A percentile compares a stretch with the other conserved stretches of the same genome.
phyloP scores from a whole-genome alignment of 345 rosid genomes.

The Eucalyptus paniculata region DNA sequence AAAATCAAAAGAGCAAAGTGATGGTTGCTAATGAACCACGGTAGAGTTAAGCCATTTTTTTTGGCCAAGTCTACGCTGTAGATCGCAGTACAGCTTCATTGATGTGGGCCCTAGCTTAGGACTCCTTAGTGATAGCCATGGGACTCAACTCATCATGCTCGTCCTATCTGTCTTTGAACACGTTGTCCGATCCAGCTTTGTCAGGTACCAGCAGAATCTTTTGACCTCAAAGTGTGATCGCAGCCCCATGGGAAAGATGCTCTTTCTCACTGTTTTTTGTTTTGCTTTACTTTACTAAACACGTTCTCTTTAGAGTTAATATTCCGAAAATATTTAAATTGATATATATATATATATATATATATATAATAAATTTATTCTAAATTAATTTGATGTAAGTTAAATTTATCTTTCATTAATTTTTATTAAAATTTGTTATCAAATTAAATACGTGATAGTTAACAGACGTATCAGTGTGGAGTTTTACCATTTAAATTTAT shows the following conservation, averaged over 20 bases:
- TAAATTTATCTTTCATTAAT: fast-evolving
- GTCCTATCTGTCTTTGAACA: not conserved
- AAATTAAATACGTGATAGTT: fast-evolving
- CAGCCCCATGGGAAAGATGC: not conserved
- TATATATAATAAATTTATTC: too few relatives aligned
- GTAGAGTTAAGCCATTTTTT: too few relatives aligned
- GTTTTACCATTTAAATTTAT: too few relatives aligned
- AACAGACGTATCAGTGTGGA: fast-evolving
- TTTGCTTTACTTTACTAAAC: not conserved
- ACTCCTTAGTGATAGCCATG: not conserved
- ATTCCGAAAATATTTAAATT: fast-evolving
- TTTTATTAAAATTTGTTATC: too few relatives aligned
- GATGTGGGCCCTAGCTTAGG: too few relatives aligned
- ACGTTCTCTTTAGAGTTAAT: fast-evolving
- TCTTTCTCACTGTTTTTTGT: fast-evolving
- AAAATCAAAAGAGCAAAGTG: too few relatives aligned
- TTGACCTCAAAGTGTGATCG: too few relatives aligned
- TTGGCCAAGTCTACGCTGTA: not conserved
- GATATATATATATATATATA: too few relatives aligned
- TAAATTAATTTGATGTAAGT: fast-evolving
- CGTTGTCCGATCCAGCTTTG: not conserved
- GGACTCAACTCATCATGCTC: not conserved
- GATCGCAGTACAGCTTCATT: too few relatives aligned
- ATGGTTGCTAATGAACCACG: too few relatives aligned
- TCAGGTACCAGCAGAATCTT: not conserved